A percentile compares a stretch with the other conserved stretches of the same genome.
Conservation (phyloP, 257 asterid species). For the Paulownia fortunei region DNA sequence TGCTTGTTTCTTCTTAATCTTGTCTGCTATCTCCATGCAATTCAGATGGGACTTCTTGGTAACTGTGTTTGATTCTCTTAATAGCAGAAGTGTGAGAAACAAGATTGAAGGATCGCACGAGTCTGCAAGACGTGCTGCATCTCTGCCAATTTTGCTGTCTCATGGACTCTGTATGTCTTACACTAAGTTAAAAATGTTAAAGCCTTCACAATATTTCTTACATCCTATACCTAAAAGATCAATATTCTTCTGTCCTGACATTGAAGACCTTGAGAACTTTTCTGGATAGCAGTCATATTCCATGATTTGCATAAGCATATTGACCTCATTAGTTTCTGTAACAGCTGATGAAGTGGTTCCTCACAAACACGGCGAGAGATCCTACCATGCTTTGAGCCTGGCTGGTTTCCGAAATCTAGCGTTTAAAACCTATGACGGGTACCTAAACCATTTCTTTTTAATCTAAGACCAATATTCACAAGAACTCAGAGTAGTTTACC, state of each 20-base stretch:
- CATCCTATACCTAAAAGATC: neutral
- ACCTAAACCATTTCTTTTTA: conserved; percentile 19
- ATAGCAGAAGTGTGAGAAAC: conserved; percentile 70
- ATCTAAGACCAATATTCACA: neutral
- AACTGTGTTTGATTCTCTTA: neutral
- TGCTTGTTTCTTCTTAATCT: neutral
- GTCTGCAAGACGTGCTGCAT: conserved; percentile 85
- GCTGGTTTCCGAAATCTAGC: conserved; percentile 79
- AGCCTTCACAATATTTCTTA: neutral
- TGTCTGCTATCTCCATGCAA: too few relatives aligned
- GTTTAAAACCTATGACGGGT: conserved; percentile 81
- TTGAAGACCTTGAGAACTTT: too few relatives aligned
- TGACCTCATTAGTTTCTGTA: conserved; percentile 32
- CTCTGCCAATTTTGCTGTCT: conserved; percentile 86
- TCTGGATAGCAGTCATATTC: too few relatives aligned
- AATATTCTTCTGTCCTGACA: too few relatives aligned
- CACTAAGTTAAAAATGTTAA: neutral
- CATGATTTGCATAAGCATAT: too few relatives aligned
- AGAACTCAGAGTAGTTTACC: neutral
- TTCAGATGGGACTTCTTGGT: neutral
- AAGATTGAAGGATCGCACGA: conserved; percentile 88
- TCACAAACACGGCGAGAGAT: conserved; percentile 72
- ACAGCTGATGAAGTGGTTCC: conserved; percentile 90
- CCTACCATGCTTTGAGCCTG: conserved; percentile 69
- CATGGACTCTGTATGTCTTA: conserved; percentile 80